A percentile compares a stretch with the other conserved stretches of the same genome.
Evolutionary conservation across 1,139 yeast species (phyloP).

Genomic region (Scheffersomyces illinoinensis): DNA sequence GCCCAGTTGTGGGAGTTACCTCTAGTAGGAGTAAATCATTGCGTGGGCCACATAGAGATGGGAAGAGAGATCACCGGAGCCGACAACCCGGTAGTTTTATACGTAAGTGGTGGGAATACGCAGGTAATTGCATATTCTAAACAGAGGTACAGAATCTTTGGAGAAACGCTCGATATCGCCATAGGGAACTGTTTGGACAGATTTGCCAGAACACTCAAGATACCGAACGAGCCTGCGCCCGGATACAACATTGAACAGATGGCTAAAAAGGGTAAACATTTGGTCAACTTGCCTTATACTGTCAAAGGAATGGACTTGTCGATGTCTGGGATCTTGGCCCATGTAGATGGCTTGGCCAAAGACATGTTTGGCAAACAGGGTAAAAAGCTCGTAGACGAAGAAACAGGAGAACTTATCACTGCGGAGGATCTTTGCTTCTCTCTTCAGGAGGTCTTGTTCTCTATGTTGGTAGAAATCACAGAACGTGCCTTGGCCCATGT

Average conservation of each 20-base stretch:
- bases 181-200: conserved; percentile 96
- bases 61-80: conserved; percentile 98
- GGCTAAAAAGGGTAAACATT: conserved; percentile 72
- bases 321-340: conserved; percentile 92
- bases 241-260: conserved; percentile 96
- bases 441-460: conserved; percentile 85
- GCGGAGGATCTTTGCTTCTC: conserved; percentile 91
- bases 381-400: conserved; percentile 48
- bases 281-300: conserved; percentile 85
- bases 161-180: conserved; percentile 96
- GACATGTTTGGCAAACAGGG: conserved; percentile 60
- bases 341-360: conserved; percentile 76
- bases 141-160: conserved; percentile 90
- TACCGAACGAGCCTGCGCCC: conserved; percentile 93
- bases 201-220: conserved; percentile 86
- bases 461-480: conserved; percentile 97
- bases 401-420: conserved; percentile 60
- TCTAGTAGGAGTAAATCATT: conserved; percentile 91
- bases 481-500: conserved; percentile 99
- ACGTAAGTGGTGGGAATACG: conserved; percentile 98
- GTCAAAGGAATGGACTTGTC: conserved; percentile 98
- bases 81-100: conserved; percentile 88
- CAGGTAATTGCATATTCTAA: conserved; percentile 96
- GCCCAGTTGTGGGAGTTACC: conserved; percentile 83
- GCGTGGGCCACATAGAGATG: conserved; percentile 98